A percentile compares a stretch with the other conserved stretches of the same genome.
Conservation (phyloP, 2,329 filamentous ascomycete genomes). For the Fusarium sp. region DNA sequence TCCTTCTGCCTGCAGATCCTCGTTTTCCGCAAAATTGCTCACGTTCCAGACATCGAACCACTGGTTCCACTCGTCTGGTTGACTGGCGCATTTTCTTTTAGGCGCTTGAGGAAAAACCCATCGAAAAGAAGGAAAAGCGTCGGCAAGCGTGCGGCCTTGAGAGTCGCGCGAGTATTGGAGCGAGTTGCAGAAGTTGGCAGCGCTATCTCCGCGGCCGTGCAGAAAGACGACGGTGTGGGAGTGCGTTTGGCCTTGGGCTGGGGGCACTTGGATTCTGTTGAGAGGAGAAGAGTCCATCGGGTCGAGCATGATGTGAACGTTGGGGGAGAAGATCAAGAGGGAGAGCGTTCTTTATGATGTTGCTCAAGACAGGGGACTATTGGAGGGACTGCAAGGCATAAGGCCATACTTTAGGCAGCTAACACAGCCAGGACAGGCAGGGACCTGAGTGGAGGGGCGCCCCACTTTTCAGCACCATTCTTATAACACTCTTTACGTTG, state of each 20-base stretch:
- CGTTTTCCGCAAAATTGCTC: slow-evolving; percentile 53
- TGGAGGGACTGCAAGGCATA: too few species aligned
- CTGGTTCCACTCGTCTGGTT: slow-evolving; percentile 50
- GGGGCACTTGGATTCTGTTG: neutral
- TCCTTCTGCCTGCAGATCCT: slow-evolving; percentile 59
- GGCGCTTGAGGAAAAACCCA: slow-evolving; percentile 65
- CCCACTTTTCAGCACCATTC: neutral
- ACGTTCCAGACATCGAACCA: slow-evolving; percentile 66
- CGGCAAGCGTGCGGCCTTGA: slow-evolving; percentile 50
- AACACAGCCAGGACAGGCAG: too few species aligned
- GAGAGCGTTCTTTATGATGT: neutral
- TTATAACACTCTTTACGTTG: accelerated
- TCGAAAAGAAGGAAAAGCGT: slow-evolving; percentile 59
- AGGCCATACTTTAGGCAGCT: neutral
- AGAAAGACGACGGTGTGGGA: slow-evolving; percentile 61
- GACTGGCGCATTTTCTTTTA: slow-evolving; percentile 43
- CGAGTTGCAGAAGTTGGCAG: slow-evolving; percentile 49
- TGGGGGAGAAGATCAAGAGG: too few species aligned
- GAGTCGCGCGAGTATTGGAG: slow-evolving; percentile 51
- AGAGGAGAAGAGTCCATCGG: neutral
- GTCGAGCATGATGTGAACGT: neutral
- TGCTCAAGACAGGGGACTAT: neutral
- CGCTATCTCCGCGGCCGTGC: slow-evolving; percentile 59
- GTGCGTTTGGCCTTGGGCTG: slow-evolving; percentile 41
- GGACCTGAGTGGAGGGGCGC: too few species aligned